These are phyloP conservation scores for Penicillium desertorum DNA, from an alignment of 495 filamentous ascomycete genomes.

Conservation along the genomic window DNA sequence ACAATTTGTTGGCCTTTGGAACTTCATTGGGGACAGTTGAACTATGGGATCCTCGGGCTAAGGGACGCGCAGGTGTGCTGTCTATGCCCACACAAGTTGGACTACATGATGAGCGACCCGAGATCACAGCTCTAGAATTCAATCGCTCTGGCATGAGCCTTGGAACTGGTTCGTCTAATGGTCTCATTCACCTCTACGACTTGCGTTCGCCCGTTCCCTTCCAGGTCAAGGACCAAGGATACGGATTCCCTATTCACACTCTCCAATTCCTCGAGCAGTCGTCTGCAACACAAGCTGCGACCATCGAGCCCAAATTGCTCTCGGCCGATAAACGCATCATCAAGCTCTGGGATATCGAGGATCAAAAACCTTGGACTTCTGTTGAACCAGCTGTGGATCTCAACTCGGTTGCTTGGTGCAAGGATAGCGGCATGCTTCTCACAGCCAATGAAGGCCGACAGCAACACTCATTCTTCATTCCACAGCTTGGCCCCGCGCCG, in stretches of 20 bases:
- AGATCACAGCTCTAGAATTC: conserved; percentile 87
- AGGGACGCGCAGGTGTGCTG: conserved; percentile 77
- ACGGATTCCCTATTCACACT: conserved; percentile 89
- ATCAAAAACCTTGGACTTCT: conserved; percentile 86
- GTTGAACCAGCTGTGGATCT: conserved; percentile 94
- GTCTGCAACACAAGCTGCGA: conserved; percentile 57
- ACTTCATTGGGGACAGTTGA: conserved; percentile 96
- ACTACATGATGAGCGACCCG: conserved; percentile 55
- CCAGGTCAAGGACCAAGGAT: conserved; percentile 91
- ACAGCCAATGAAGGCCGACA: conserved; percentile 94
- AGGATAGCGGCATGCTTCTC: conserved; percentile 84
- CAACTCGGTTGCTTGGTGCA: conserved; percentile 85
- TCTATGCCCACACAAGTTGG: conserved; percentile 44
- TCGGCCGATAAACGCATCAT: conserved; percentile 93
- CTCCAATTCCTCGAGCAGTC: conserved; percentile 81
- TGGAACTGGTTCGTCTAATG: conserved; percentile 83
- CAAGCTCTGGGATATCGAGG: conserved; percentile 87
- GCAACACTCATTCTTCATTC: conserved; percentile 94
- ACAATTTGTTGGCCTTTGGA: conserved; percentile 90
- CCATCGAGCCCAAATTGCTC: conserved; percentile 78
- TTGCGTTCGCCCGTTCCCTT: conserved; percentile 82
- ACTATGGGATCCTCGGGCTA: conserved; percentile 87
- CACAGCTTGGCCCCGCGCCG: conserved; percentile 87
- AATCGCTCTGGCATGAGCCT: conserved; percentile 80
- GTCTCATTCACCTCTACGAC: conserved; percentile 91